These are phyloP conservation scores for Talaromyces wortmannii DNA, from an alignment of 495 filamentous ascomycete genomes.

Conservation along the genomic window DNA sequence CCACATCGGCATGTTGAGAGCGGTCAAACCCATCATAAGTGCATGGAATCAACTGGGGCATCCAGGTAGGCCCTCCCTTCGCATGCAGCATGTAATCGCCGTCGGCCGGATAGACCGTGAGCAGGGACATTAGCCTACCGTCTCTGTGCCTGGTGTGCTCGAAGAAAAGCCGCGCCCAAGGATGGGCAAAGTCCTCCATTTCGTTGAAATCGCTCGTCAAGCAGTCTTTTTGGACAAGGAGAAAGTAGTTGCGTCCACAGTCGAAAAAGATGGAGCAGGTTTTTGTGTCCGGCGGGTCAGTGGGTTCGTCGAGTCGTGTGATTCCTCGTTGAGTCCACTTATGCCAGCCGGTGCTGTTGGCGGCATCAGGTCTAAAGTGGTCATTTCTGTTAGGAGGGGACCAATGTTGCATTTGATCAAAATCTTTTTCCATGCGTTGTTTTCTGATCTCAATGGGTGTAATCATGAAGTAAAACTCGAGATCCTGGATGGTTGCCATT, in stretches of 20 bases:
- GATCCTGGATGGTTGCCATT: neutral
- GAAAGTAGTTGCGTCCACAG: neutral
- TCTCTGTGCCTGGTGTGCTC: neutral
- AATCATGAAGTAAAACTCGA: constrained; percentile 1
- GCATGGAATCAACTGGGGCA: constrained; percentile 10
- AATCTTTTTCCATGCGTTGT: neutral
- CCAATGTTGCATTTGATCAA: neutral
- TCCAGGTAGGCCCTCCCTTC: neutral
- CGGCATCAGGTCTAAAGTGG: neutral
- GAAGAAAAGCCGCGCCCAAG: neutral
- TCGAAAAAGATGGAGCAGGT: constrained; percentile 2
- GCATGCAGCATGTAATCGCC: neutral
- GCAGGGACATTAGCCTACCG: neutral
- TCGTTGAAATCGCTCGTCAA: neutral
- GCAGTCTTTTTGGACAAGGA: neutral
- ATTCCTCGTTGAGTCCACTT: neutral
- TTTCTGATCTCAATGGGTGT: neutral
- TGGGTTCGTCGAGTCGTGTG: neutral
- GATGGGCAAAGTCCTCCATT: neutral
- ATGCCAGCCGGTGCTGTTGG: neutral
- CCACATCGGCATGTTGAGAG: constrained; percentile 2
- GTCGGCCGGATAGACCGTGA: neutral
- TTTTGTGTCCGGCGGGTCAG: neutral
- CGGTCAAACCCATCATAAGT: constrained; percentile 6
- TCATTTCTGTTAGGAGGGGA: neutral